Evolutionary conservation across 1,139 yeast species (phyloP), one percentile per base, ranked within the genome.

Genomic region (Taiozyma sp.): DNA sequence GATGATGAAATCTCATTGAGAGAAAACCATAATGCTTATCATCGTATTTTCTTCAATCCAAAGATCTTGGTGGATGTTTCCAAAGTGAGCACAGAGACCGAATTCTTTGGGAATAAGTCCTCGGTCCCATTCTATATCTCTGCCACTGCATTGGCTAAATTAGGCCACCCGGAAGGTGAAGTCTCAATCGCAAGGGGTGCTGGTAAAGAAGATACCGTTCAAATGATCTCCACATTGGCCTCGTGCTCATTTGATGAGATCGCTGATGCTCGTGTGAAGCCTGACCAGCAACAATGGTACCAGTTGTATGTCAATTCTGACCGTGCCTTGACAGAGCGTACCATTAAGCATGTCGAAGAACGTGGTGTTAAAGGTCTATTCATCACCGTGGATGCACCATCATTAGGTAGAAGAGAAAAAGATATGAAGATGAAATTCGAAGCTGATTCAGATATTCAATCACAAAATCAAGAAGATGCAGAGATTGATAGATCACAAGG

Each of bases 1-100:
- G 97, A 91, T 66, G 98, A 91, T 67, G 98, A 91, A 70, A 81
- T 91, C 58, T 79, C 96, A 2, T 68, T 88, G 65, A 77, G 98
- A 57, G 96, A 90, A 63, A 91, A 91, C 70, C 97, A 90, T 65
- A 75, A 83, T 53, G 91, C 96, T 4, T 91, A 81, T 70, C 96
- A 88, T 61, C 76, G 95, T 50, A 77, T 90, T 48, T 89, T 85
- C 71, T 91, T 91, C 75, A 83, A 85, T 57, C 98, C 98, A 24
- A 75, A 80, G 52, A 75, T 90, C 13, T 73, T 91, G 54, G 88
- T 89, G 10, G 91, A 88, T 63, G 96, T 62, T 16, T 67, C 67
- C n/a, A 58, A 71, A 8, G 73, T 79, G 35, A 86, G 83, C 60
- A 64, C 75, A 45, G 61, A 77, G 6, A 80, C 88, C 6, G 80